Base-by-base conservation (phyloP, 2,329 filamentous ascomycete species). In the Arthroderma sp. region DNA sequence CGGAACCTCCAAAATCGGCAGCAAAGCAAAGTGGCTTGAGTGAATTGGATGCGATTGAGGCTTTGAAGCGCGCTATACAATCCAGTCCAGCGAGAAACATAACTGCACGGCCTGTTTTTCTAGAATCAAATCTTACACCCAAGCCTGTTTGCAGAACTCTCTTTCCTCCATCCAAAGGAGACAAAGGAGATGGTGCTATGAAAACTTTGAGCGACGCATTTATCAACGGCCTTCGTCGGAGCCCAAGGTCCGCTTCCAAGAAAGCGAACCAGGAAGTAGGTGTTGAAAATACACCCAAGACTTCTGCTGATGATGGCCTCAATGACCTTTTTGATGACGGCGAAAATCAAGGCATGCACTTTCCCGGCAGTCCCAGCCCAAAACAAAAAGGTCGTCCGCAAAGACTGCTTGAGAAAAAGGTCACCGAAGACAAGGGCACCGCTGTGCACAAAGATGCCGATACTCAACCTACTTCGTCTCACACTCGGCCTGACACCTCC, bases 241-340 rank as follows among this genome's bases (percentile, higher is more conserved):
- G 62, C 47, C 63, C 66, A 45, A 63, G 64, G 38, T 51, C 55
- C 45, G 52, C 51, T 38, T 57, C 59, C 39, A 57, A 57, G 48
- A 60, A 58, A 46, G 62, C 62, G 51, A 66, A 61, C 49, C 61
- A 61, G 50, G 55, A 51, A 44, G 63, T 65, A 40, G 74, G 79
- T 47, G 79, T 80, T 53, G 77, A 80, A 57, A 80, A 80, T 50
- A 62, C 62, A 40, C 67, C 65, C 8, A 68, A 71, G 4, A 55
- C 59, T 6, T 47, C 59, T 15, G 60, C 65, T 33, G 73, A 80
- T 49, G 73, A 80, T 49, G 72, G 74, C 32, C 60, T 83, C 4
- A 73, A 77, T 36, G 70, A 74, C 41, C 70, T 91, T 4, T 88
- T 91, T 54, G 78, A 80, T 46, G 49, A 66, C 3, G 49, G 45